Evolutionary conservation across 1,284 basidiomycete species (phyloP).

Genomic region (Papiliotrema flavescens): DNA sequence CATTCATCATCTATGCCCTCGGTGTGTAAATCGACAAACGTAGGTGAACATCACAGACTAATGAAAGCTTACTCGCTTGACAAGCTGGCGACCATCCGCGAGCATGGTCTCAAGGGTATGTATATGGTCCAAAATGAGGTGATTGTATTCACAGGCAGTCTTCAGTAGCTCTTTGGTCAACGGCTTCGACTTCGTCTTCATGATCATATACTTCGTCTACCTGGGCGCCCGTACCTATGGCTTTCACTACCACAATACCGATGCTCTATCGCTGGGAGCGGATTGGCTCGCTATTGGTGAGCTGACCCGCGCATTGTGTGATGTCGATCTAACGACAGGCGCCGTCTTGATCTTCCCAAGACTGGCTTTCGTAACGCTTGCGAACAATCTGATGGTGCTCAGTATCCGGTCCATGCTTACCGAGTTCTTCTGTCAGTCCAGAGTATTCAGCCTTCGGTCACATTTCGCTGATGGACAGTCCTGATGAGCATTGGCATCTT

Average conservation of each 20-base stretch:
- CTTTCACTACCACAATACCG: slow-evolving; percentile 54
- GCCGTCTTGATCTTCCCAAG: slow-evolving; percentile 84
- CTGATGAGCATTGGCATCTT: slow-evolving; percentile 84
- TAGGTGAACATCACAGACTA: background rate
- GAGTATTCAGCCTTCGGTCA: no score
- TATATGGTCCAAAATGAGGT: background rate
- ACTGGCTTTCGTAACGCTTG: slow-evolving; percentile 79
- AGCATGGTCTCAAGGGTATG: slow-evolving; percentile 72
- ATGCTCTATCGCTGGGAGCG: slow-evolving; percentile 57
- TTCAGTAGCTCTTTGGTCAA: slow-evolving; percentile 53
- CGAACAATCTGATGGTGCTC: slow-evolving; percentile 67
- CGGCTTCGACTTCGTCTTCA: slow-evolving; percentile 84
- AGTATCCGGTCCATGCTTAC: slow-evolving; percentile 48
- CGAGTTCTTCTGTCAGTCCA: slow-evolving; percentile 47
- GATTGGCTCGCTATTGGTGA: slow-evolving; percentile 43
- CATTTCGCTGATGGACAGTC: slow-evolving; percentile 59
- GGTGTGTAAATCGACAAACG: slow-evolving; percentile 45
- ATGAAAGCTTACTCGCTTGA: slow-evolving; percentile 72
- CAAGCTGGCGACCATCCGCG: slow-evolving; percentile 88
- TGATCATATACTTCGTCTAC: slow-evolving; percentile 66
- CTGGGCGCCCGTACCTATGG: slow-evolving; percentile 69
- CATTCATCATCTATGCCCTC: slow-evolving; percentile 79
- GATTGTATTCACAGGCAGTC: slow-evolving; percentile 23
- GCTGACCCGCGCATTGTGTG: background rate
- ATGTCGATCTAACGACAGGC: slow-evolving; percentile 51